Evolutionary conservation across 1,139 yeast genomes (phyloP).

Genomic region (Pneumocystis murina): DNA sequence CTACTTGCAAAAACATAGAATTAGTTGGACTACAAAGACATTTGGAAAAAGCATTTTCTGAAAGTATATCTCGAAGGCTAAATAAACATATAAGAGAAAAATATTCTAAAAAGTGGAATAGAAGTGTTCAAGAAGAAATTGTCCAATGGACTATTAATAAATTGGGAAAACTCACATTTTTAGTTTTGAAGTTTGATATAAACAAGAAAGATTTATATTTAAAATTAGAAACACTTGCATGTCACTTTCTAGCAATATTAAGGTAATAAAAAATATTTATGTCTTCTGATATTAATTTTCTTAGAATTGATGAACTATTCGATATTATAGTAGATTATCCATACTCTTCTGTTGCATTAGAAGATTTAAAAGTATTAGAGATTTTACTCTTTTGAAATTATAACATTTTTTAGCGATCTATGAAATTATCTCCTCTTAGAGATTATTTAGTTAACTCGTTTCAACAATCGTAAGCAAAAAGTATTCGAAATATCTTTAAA

Average conservation of each 20-base stretch:
- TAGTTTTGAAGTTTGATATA: not conserved
- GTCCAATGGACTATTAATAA: not conserved
- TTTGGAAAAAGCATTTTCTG: not conserved
- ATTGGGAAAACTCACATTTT: not conserved
- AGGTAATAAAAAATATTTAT: not conserved
- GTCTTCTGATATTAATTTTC: not conserved
- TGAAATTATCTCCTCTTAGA: slow-evolving; percentile 31
- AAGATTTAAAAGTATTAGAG: slow-evolving; percentile 37
- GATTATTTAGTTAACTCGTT: slow-evolving; percentile 42
- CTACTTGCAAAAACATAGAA: not conserved
- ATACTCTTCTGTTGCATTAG: slow-evolving; percentile 39
- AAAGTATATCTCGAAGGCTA: not conserved
- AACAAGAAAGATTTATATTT: not conserved
- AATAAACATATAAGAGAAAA: not conserved
- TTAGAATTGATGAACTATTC: slow-evolving; percentile 48
- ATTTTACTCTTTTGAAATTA: not conserved
- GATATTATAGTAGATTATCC: slow-evolving; percentile 51
- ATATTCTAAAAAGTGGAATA: not conserved
- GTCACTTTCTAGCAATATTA: not conserved
- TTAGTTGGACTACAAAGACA: not conserved
- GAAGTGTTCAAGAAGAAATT: not conserved
- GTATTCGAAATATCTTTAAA: not conserved
- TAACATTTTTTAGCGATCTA: slow-evolving; percentile 22
- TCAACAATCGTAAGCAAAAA: slow-evolving; percentile 22
- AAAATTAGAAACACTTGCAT: not conserved